phyloP scores from a whole-genome alignment of 2,329 filamentous ascomycete species.

The Exophiala bonariae region DNA sequence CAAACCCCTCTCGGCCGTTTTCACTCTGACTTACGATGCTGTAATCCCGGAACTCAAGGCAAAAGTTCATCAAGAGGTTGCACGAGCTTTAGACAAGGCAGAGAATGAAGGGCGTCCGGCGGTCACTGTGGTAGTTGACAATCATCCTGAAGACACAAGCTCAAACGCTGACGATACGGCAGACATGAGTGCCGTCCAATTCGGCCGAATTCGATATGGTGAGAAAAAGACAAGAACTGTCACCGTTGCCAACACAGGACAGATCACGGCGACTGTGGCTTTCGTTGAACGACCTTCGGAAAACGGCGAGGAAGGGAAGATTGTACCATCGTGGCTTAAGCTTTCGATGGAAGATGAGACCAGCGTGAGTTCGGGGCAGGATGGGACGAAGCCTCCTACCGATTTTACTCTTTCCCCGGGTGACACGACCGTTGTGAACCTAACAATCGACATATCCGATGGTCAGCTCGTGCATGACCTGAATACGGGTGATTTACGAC shows the following conservation, averaged over 20 bases:
- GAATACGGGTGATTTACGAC: conserved; percentile 63
- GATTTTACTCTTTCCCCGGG: conserved; percentile 76
- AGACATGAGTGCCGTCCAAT: conserved; percentile 64
- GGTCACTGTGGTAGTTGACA: conserved; percentile 79
- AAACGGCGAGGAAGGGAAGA: conserved; percentile 18
- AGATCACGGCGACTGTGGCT: conserved; percentile 73
- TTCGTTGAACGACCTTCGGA: conserved; percentile 64
- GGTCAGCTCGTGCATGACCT: conserved; percentile 65
- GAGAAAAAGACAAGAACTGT: conserved; percentile 65
- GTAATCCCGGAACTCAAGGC: conserved; percentile 83
- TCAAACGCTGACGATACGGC: conserved; percentile 42
- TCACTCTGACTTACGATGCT: conserved; percentile 81
- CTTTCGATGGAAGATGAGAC: conserved; percentile 58
- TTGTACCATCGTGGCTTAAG: conserved; percentile 67
- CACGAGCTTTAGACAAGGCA: conserved; percentile 79
- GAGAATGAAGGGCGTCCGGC: conserved; percentile 87
- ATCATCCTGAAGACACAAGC: conserved; percentile 38
- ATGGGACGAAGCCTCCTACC: conserved; percentile 32
- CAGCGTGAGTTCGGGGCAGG: conserved; percentile 25
- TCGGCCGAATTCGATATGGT: conserved; percentile 72
- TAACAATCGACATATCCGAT: conserved; percentile 68
- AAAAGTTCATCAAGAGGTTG: conserved; percentile 81
- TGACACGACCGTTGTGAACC: conserved; percentile 70
- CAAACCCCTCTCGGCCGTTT: conserved; percentile 83
- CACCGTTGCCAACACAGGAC: conserved; percentile 89